phyloP scores from a whole-genome alignment of 2,329 filamentous ascomycete species.

The Fusarium poae region DNA sequence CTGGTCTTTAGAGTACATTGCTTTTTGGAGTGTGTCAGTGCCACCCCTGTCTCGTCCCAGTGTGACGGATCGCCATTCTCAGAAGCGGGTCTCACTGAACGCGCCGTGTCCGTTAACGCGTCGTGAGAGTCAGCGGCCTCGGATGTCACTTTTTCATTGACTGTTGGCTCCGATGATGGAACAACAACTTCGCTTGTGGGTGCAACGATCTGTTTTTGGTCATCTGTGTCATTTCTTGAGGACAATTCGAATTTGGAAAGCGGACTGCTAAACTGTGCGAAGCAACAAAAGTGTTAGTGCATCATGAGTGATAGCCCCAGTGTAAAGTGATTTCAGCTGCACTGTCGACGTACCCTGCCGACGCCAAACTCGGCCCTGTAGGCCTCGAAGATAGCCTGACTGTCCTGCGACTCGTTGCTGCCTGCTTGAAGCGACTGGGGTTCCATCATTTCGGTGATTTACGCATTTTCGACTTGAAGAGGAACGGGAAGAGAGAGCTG shows the following conservation, averaged over 20 bases:
- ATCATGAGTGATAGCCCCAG: constrained; percentile 32
- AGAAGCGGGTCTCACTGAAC: constrained; percentile 34
- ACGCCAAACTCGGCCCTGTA: constrained; percentile 57
- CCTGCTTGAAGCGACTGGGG: constrained; percentile 51
- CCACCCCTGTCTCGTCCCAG: constrained; percentile 47
- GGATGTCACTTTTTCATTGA: constrained; percentile 11
- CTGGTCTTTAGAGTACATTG: constrained; percentile 40
- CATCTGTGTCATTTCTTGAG: constrained; percentile 9
- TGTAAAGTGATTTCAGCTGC: constrained; percentile 20
- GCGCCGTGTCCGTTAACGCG: constrained; percentile 36
- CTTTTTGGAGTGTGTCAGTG: constrained; percentile 48
- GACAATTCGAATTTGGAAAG: constrained; percentile 20
- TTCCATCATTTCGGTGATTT: constrained; percentile 48
- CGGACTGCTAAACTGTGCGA: constrained; percentile 38
- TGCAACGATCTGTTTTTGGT: constrained; percentile 16
- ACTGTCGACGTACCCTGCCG: constrained; percentile 55
- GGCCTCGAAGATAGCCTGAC: constrained; percentile 57
- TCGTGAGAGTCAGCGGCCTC: constrained; percentile 21
- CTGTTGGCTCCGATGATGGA: constrained; percentile 23
- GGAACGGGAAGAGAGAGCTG: background rate
- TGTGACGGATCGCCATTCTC: constrained; percentile 43
- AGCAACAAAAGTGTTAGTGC: constrained; percentile 33
- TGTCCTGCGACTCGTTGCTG: constrained; percentile 59
- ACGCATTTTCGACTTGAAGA: constrained; percentile 34
- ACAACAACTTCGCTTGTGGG: constrained; percentile 16